A percentile compares a stretch with the other conserved stretches of the same genome.
These are phyloP conservation scores for Shiraia sp. DNA, from an alignment of 2,329 filamentous ascomycete genomes.

Conservation along the genomic window DNA sequence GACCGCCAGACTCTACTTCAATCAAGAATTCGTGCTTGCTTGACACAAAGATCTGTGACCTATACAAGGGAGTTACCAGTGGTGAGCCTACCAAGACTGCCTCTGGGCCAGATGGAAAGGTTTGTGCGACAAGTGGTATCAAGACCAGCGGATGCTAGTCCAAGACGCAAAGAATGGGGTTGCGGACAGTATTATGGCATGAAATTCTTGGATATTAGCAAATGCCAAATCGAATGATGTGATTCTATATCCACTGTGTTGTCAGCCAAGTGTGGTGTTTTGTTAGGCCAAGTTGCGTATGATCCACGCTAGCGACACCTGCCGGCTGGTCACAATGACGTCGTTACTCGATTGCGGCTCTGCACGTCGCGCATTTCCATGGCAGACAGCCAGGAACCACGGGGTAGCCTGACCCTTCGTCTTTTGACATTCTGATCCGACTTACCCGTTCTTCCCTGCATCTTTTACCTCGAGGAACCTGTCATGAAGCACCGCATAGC, in stretches of 20 bases:
- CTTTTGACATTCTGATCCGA: conserved; percentile 7
- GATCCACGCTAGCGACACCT: not conserved
- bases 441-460: conserved; percentile 14
- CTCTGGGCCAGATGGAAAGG: conserved; percentile 30
- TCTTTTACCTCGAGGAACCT: conserved; percentile 1
- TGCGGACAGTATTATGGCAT: not conserved
- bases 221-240: not conserved
- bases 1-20: conserved; percentile 20
- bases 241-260: not conserved
- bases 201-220: not conserved
- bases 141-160: conserved; percentile 28
- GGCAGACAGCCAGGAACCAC: not conserved
- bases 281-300: not conserved
- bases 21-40: conserved; percentile 32
- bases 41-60: conserved; percentile 28
- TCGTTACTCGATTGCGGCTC: conserved; percentile 7
- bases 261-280: not conserved
- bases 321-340: conserved; percentile 17
- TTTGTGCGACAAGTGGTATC: conserved; percentile 29
- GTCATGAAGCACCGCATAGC: conserved; percentile 40
- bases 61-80: conserved; percentile 33
- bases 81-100: conserved; percentile 35
- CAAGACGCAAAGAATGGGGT: not conserved
- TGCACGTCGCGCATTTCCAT: conserved; percentile 22
- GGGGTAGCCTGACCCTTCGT: conserved; percentile 3